phyloP scores from a whole-genome alignment of 176 grass and related monocot genomes.

The Bonia amplexicaulis region DNA sequence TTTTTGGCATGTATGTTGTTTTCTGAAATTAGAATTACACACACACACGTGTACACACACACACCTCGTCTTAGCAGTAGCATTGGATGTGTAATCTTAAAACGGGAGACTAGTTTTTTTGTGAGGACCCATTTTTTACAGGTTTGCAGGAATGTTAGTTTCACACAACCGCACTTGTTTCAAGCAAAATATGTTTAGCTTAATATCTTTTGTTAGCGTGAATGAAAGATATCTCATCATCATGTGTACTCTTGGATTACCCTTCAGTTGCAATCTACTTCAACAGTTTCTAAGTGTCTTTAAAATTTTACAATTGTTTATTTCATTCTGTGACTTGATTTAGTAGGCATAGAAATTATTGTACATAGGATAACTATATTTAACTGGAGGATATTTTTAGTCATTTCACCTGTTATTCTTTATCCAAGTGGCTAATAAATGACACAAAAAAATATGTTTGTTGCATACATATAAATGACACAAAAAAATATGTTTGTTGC shows the following conservation, averaged over 20 bases:
- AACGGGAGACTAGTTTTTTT: not conserved
- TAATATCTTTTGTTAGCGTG: not conserved
- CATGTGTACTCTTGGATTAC: not conserved
- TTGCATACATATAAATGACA: not conserved
- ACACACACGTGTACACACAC: no score
- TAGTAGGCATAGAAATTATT: not conserved
- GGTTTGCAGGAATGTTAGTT: not conserved
- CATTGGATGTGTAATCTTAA: not conserved
- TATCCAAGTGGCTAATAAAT: not conserved
- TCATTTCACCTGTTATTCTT: constrained; percentile 6
- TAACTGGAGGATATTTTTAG: not conserved
- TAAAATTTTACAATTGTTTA: not conserved
- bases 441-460: not conserved
- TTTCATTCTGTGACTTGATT: not conserved
- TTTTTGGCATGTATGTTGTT: not conserved
- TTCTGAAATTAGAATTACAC: not conserved
- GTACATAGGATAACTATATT: not conserved
- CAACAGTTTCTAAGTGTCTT: not conserved
- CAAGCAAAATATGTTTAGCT: not conserved
- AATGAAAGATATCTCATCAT: not conserved
- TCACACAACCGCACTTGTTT: not conserved
- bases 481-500: not conserved
- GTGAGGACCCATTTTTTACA: not conserved
- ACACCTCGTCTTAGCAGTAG: not conserved
- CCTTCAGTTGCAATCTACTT: not conserved